Evolutionary conservation across 2,329 filamentous ascomycete species (phyloP), one percentile per base, ranked within the genome.

Genomic region (Aspergillus sp.): DNA sequence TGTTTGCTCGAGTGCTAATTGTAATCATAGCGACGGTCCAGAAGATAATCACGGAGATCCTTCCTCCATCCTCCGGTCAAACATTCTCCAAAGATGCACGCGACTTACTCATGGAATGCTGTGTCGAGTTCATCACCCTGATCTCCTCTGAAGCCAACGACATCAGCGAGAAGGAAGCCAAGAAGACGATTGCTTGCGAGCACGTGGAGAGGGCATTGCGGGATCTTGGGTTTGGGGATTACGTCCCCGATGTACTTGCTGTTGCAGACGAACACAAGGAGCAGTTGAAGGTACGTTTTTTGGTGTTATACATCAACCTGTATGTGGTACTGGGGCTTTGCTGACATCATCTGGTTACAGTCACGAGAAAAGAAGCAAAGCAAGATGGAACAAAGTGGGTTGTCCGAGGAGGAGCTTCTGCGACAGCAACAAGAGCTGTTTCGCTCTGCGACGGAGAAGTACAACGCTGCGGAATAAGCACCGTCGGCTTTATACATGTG

Each of bases 101-200:
- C 47, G 93, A 98, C 62, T 77, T 97, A 3, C 77, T 98, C 41
- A 98, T 98, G 60, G 93, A 97, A 73, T 97, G 93, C 73, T 98
- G 93, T 62, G 91, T 98, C 60, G 93, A 98, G 68, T 98, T 98
- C 68, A 96, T 98, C 68, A 97, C 93, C 12, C 81, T 98, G 60
- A 87, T 98, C 57, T 96, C 90, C n/a, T 95, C 89, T 38, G 91
- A 98, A 72, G 93, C 93, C 50, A 98, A 98, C 69, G 93, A 98
- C 60, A 98, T 98, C 52, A 94, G 90, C 9, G 93, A 98, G 67
- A 95, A 95, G 69, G 93, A 98, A 62, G 89, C 90, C 39, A 98
- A 98, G 75, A 98, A 98, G 78, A 98, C 93, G 4, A 98, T 98
- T 57, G 91, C 91, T 9, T 95, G 89, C 67, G 93, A 98, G 60